Conservation (phyloP, 2,329 filamentous ascomycete species). For the Ceratocystis lukuohia region DNA sequence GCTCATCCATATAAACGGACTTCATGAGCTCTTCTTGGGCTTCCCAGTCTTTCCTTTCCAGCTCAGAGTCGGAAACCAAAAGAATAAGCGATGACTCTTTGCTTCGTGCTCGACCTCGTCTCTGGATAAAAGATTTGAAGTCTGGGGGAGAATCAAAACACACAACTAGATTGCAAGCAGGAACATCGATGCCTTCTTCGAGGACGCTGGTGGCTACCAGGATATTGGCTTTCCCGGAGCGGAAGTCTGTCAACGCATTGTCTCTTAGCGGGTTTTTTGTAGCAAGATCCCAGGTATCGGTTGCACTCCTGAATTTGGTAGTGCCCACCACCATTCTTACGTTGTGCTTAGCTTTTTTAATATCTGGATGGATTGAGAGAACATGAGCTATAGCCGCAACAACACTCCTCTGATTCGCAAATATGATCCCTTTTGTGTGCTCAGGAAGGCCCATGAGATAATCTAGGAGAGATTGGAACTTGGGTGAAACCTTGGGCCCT, state of each 20-base stretch:
- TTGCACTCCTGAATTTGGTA: slow-evolving; percentile 26
- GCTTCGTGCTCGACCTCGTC: slow-evolving; percentile 41
- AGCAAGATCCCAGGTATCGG: slow-evolving; percentile 30
- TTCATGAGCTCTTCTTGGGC: slow-evolving; percentile 61
- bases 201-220: slow-evolving; percentile 51
- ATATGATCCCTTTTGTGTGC: slow-evolving; percentile 45
- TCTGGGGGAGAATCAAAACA: slow-evolving; percentile 40
- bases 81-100: slow-evolving; percentile 38
- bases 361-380: slow-evolving; percentile 38
- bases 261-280: slow-evolving; percentile 25
- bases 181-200: slow-evolving; percentile 56
- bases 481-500: slow-evolving; percentile 38
- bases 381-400: slow-evolving; percentile 47
- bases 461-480: slow-evolving; percentile 40
- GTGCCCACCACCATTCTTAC: slow-evolving; percentile 46
- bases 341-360: slow-evolving; percentile 32
- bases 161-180: slow-evolving; percentile 48
- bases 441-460: slow-evolving; percentile 28
- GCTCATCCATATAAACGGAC: slow-evolving; percentile 50
- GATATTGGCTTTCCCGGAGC: slow-evolving; percentile 40
- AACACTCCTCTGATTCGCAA: slow-evolving; percentile 49
- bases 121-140: slow-evolving; percentile 46
- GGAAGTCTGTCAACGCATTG: slow-evolving; percentile 35
- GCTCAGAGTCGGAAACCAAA: slow-evolving; percentile 25
- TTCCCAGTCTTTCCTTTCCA: slow-evolving; percentile 35